A percentile compares a stretch with the other conserved stretches of the same genome.
Conservation (phyloP, 306 rosid species). For the Senna tora region DNA sequence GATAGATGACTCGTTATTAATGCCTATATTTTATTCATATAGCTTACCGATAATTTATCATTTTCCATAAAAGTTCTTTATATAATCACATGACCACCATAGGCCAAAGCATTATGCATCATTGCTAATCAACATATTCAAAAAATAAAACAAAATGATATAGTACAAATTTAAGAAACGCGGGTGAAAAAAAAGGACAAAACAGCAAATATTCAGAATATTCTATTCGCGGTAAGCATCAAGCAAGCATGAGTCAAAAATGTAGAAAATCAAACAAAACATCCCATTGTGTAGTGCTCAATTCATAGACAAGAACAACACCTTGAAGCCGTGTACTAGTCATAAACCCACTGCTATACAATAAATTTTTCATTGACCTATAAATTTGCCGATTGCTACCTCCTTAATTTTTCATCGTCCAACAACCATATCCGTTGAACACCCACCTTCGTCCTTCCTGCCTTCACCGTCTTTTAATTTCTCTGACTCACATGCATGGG, state of each 20-base stretch:
- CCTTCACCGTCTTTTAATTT: not conserved
- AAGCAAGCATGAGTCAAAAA: not conserved
- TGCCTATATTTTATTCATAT: not conserved
- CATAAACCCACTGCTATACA: not conserved
- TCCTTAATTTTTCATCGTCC: not conserved
- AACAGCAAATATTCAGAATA: not conserved
- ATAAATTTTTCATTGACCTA: not conserved
- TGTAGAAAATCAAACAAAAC: conserved; percentile 8
- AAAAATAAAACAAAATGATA: not conserved
- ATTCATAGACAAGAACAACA: not conserved
- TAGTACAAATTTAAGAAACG: not conserved
- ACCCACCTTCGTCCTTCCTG: too few relatives aligned
- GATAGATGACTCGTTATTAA: not conserved
- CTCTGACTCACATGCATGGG: not conserved
- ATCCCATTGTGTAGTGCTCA: not conserved
- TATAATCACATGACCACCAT: not conserved
- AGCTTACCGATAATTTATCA: not conserved
- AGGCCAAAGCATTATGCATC: not conserved
- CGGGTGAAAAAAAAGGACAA: not conserved
- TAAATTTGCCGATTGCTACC: not conserved
- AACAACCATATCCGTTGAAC: too few relatives aligned
- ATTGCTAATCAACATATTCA: not conserved
- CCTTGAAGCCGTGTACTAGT: not conserved
- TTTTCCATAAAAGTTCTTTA: not conserved
- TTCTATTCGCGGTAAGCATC: not conserved